These are phyloP conservation scores for Xylaria sp. DNA, from an alignment of 2,329 filamentous ascomycete species.

Conservation along the genomic window DNA sequence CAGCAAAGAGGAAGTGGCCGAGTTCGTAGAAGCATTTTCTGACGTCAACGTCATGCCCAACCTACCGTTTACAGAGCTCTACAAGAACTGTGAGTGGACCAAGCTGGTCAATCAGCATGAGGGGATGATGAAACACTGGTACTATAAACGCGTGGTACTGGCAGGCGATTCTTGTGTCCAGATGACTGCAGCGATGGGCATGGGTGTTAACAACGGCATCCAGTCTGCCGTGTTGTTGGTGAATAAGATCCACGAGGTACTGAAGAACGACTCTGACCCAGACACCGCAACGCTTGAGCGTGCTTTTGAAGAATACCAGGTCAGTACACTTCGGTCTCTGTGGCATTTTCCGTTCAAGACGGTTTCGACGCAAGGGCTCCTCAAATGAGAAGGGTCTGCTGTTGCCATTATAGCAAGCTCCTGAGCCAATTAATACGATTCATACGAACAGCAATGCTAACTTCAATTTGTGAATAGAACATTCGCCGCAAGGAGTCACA, in stretches of 20 bases:
- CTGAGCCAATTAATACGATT: neutral
- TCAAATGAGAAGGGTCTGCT: neutral
- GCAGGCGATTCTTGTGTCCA: slow-evolving; percentile 32
- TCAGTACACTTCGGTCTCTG: neutral
- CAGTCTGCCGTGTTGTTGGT: slow-evolving; percentile 32
- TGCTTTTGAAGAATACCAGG: slow-evolving; percentile 35
- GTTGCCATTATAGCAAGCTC: neutral
- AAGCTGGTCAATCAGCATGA: slow-evolving; percentile 34
- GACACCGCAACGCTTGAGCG: slow-evolving; percentile 13
- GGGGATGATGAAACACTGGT: slow-evolving; percentile 31
- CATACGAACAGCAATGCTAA: neutral
- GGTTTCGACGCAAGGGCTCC: neutral
- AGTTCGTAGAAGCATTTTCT: slow-evolving; percentile 33
- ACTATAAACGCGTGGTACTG: slow-evolving; percentile 33
- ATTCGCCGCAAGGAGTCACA: slow-evolving; percentile 30
- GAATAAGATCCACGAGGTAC: slow-evolving; percentile 29
- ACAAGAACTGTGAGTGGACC: slow-evolving; percentile 33
- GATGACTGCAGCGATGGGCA: slow-evolving; percentile 36
- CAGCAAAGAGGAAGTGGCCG: slow-evolving; percentile 29
- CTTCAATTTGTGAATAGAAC: neutral
- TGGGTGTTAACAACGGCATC: slow-evolving; percentile 36
- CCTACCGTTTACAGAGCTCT: slow-evolving; percentile 30
- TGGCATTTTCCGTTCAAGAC: neutral
- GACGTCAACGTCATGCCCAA: slow-evolving; percentile 36
- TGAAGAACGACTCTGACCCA: slow-evolving; percentile 8